These are phyloP conservation scores for Coprinopsis strossmayeri DNA, from an alignment of 768 basidiomycete species.

Conservation along the genomic window DNA sequence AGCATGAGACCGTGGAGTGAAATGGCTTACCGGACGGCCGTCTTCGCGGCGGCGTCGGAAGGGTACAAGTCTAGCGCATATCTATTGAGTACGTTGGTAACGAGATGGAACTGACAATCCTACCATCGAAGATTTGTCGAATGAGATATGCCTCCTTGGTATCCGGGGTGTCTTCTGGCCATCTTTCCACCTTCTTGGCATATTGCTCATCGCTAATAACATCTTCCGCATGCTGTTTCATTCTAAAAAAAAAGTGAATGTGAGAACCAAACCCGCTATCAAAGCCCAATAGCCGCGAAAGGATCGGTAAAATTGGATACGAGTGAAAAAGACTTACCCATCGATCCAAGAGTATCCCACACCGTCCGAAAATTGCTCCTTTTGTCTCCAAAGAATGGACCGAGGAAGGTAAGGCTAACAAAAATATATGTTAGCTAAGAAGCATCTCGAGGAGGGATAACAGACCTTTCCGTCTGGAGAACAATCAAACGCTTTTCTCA, in stretches of 20 bases:
- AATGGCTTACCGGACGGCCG: conserved; percentile 74
- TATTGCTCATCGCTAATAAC: conserved; percentile 80
- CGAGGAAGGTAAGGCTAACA: conserved; percentile 83
- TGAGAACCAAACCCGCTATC: no score
- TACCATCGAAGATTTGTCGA: conserved; percentile 86
- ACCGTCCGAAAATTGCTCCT: conserved; percentile 99
- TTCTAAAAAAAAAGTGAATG: conserved; percentile 54
- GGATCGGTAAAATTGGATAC: background rate
- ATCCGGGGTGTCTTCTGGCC: conserved; percentile 76
- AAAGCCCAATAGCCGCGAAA: background rate
- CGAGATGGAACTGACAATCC: conserved; percentile 5
- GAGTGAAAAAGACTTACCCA: conserved; percentile 45
- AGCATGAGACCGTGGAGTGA: conserved; percentile 3
- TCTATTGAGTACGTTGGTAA: conserved; percentile 9
- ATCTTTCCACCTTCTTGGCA: conserved; percentile 64
- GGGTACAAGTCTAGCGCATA: conserved; percentile 65
- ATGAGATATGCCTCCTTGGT: conserved; percentile 97
- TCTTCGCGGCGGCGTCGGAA: conserved; percentile 75
- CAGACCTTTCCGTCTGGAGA: conserved; percentile 68
- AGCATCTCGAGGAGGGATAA: background rate
- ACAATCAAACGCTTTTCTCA: conserved; percentile 93
- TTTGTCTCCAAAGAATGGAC: conserved; percentile 97
- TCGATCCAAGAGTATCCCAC: conserved; percentile 99
- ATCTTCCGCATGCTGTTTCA: conserved; percentile 80
- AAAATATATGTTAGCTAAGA: background rate